Conservation (phyloP, 2,329 filamentous ascomycete species). For the Neonectria sp. region DNA sequence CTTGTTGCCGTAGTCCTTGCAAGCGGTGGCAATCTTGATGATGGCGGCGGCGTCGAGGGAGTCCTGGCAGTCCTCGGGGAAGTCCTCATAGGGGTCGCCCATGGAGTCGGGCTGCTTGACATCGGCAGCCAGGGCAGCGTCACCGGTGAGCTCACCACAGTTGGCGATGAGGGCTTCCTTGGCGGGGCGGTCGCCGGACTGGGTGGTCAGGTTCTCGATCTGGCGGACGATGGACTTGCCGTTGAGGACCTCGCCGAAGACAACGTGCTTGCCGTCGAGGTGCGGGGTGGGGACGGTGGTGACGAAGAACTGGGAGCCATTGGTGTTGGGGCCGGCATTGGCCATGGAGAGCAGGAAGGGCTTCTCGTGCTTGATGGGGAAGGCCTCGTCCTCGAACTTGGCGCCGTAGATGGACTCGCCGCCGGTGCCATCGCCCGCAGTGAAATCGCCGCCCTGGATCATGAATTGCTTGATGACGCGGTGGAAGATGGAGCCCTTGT, state of each 20-base stretch:
- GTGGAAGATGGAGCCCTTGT: constrained; percentile 95
- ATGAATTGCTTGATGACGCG: constrained; percentile 99
- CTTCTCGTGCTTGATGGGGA: constrained; percentile 90
- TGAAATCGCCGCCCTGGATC: constrained; percentile 97
- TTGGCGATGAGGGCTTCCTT: constrained; percentile 82
- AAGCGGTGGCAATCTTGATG: constrained; percentile 83
- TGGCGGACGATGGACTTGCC: constrained; percentile 93
- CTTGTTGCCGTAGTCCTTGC: constrained; percentile 94
- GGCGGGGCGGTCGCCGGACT: constrained; percentile 82
- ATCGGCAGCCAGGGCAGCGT: constrained; percentile 76
- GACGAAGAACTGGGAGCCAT: constrained; percentile 98
- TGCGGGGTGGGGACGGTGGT: constrained; percentile 97
- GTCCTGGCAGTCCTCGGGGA: constrained; percentile 84
- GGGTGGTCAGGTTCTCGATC: constrained; percentile 87
- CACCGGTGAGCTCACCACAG: constrained; percentile 87
- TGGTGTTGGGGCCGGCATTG: constrained; percentile 95
- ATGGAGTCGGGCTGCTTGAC: constrained; percentile 82
- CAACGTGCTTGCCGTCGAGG: constrained; percentile 96
- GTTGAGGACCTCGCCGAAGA: constrained; percentile 94
- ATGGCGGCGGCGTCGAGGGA: constrained; percentile 77
- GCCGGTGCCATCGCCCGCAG: constrained; percentile 92
- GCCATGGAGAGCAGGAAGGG: constrained; percentile 98
- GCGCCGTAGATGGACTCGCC: constrained; percentile 98
- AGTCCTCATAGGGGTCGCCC: constrained; percentile 96
- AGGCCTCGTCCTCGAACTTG: constrained; percentile 98